Conservation (phyloP, 345 rosid species). For the Pugionium dolabratum region DNA sequence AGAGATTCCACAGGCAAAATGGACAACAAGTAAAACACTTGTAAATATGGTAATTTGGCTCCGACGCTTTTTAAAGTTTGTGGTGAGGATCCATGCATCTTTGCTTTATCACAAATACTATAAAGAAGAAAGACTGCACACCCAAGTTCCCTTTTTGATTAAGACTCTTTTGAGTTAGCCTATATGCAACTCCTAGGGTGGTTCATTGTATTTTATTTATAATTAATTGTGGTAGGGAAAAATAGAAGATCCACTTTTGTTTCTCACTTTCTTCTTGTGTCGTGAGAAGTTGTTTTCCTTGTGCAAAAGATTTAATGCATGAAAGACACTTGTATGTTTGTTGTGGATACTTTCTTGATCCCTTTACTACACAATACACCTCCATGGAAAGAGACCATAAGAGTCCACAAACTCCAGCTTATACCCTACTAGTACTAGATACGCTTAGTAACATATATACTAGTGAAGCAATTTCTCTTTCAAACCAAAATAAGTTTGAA, state of each 20-base stretch:
- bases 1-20: conserved; percentile 31
- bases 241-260: conserved; percentile 32
- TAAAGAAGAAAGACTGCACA: conserved; percentile 23
- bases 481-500: conserved; percentile 13
- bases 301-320: conserved; percentile 37
- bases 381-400: not conserved
- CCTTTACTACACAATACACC: conserved; percentile 8
- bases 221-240: conserved; percentile 27
- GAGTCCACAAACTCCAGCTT: conserved; percentile 13
- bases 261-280: conserved; percentile 25
- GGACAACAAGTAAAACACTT: conserved; percentile 34
- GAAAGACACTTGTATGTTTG: conserved; percentile 37
- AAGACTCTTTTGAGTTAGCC: conserved; percentile 8
- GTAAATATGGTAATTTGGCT: conserved; percentile 20
- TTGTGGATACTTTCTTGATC: conserved; percentile 28
- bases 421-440: too few species aligned
- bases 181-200: conserved; percentile 19
- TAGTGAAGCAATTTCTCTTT: conserved; percentile 7
- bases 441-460: not conserved
- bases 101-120: conserved; percentile 26
- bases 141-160: not conserved
- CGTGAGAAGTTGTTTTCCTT: conserved; percentile 38
- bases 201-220: conserved; percentile 31
- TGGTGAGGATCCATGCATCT: conserved; percentile 31
- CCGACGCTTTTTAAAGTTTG: conserved; percentile 19